Conservation (phyloP, 2,329 filamentous ascomycete species). For the Plectosphaerella cucumerina region DNA sequence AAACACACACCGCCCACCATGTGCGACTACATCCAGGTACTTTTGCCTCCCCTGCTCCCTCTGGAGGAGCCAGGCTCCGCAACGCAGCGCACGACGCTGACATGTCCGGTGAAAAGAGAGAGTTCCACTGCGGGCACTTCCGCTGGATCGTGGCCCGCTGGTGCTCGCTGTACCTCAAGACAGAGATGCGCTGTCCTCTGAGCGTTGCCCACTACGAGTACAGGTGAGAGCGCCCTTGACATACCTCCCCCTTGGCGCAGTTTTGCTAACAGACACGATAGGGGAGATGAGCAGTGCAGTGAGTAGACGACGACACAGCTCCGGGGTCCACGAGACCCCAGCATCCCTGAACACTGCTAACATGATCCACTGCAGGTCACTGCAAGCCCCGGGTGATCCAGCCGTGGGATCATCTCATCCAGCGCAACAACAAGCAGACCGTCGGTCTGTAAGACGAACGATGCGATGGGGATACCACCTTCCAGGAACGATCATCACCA, state of each 20-base stretch:
- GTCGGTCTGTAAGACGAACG: slow-evolving; percentile 6
- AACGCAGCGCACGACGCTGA: background rate
- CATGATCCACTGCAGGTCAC: slow-evolving; percentile 20
- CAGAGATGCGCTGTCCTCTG: slow-evolving; percentile 36
- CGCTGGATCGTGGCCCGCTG: slow-evolving; percentile 40
- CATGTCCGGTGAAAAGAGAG: slow-evolving; percentile 30
- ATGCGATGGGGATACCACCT: background rate
- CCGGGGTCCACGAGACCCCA: background rate
- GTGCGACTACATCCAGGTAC: slow-evolving; percentile 49
- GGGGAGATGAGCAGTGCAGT: slow-evolving; percentile 42
- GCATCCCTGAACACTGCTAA: background rate
- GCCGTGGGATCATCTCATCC: slow-evolving; percentile 31
- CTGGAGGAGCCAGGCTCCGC: slow-evolving; percentile 7
- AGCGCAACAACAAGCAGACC: slow-evolving; percentile 22
- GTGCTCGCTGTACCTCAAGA: slow-evolving; percentile 41
- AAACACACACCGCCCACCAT: slow-evolving; percentile 19
- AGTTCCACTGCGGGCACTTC: slow-evolving; percentile 49
- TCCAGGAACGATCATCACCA: background rate
- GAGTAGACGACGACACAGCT: slow-evolving; percentile 24
- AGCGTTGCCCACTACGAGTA: slow-evolving; percentile 41
- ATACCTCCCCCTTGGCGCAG: background rate
- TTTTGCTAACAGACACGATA: slow-evolving; percentile 20
- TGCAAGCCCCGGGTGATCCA: slow-evolving; percentile 30
- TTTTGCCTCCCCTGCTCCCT: background rate
- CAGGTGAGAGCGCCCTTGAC: slow-evolving; percentile 25